Conservation (phyloP, 129 eudicot genomes). For the Chrysanthemum seticuspe region DNA sequence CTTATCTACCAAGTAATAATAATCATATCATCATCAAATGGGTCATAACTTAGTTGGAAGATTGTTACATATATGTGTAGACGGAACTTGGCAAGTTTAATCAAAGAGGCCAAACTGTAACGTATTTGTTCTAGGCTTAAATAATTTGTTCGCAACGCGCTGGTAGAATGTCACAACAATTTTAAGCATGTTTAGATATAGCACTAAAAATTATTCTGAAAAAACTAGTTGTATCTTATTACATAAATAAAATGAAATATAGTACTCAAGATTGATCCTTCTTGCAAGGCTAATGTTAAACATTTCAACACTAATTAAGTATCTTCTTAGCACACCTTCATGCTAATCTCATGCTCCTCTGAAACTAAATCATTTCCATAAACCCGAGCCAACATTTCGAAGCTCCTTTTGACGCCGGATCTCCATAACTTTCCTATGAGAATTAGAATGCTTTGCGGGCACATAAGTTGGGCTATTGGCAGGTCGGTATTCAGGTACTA, state of each 20-base stretch:
- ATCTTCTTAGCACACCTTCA: conserved; percentile 6
- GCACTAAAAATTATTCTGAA: neutral
- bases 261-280: conserved; percentile 13
- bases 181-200: neutral
- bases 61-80: too few species aligned
- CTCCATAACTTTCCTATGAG: conserved; percentile 94
- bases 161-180: too few species aligned
- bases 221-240: conserved; percentile 14
- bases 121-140: too few species aligned
- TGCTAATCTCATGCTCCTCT: conserved; percentile 17
- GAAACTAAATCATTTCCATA: conserved; percentile 54
- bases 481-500: conserved; percentile 96
- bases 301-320: conserved; percentile 15
- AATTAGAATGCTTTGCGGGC: conserved; percentile 79
- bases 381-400: conserved; percentile 47
- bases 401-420: conserved; percentile 82
- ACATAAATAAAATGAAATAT: conserved; percentile 4
- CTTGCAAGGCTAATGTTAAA: conserved; percentile 17
- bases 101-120: too few species aligned
- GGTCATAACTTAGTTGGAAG: too few species aligned
- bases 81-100: too few species aligned
- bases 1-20: too few species aligned
- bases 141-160: too few species aligned
- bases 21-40: too few species aligned
- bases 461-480: conserved; percentile 92